Base-by-base conservation (phyloP, 345 rosid genomes). In the Mercurialis annua region DNA sequence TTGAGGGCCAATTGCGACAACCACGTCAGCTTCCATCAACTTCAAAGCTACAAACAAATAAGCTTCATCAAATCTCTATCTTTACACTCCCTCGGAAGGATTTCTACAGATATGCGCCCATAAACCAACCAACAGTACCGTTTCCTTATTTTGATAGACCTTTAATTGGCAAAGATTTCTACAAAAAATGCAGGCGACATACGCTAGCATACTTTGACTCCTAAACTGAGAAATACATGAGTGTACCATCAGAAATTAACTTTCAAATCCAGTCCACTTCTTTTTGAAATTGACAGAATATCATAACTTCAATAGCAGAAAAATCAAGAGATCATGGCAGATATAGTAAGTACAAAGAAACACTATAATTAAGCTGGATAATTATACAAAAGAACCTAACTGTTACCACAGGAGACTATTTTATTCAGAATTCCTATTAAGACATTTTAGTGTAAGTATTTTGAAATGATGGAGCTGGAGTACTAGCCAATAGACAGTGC, bases 1-100 rank as follows among this genome's bases (percentile, higher is more conserved):
- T 63, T 90, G 97, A 29, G 98, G 98, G 69, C 98, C 98, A 69
- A 93, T 80, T 59, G 81, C 95, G 61, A 80, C 83, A 52, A 86
- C 82, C 26, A 93, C 86, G 21, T 84, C 83, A 52, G 76, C 78
- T 79, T 81, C 91, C 86, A 93, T 83, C 69, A 93, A 79, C 94
- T 87, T 87, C 84, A 93, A 77, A 82, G 94, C 98, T 93, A 77
- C 89, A 89, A 64, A 65, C 54, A 74, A 72, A 67, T 66, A 74
- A 70, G 73, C 43, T 31, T 71, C 72, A 72, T 72, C 68, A 79
- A 75, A 56, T 38, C 70, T 67, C 69, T 68, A 61, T 53, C 68
- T 43, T 30, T 52, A 40, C 55, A 59, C 36, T 55, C 33, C 20
- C 59, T 5, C 38, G 26, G 55, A 23, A 54, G 47, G 6, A 38